Conservation (phyloP, 805 yeast species). For the Yarrowia bubula region DNA sequence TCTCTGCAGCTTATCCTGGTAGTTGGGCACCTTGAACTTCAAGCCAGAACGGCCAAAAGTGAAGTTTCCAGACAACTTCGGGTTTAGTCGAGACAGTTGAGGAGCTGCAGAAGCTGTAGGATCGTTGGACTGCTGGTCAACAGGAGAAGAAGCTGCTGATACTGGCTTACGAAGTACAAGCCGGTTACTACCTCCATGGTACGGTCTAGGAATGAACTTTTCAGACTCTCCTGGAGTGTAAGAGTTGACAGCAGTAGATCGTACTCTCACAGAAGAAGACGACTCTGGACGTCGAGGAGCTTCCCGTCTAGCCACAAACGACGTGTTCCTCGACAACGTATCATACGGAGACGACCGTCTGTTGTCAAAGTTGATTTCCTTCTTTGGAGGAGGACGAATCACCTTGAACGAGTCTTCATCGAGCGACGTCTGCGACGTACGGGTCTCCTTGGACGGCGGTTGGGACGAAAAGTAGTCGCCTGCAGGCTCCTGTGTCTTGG, state of each 20-base stretch:
- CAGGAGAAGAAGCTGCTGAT: not conserved
- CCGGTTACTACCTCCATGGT: constrained; percentile 32
- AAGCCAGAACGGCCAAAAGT: constrained; percentile 20
- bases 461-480: constrained; percentile 1
- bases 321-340: constrained; percentile 40
- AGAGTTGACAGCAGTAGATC: constrained; percentile 27
- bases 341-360: constrained; percentile 72
- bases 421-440: not conserved
- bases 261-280: constrained; percentile 29
- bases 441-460: not conserved
- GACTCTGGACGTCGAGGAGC: constrained; percentile 44
- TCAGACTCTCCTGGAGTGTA: constrained; percentile 35
- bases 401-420: constrained; percentile 55
- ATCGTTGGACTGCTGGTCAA: constrained; percentile 2
- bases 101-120: not conserved
- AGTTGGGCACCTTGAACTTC: constrained; percentile 25
- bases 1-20: constrained; percentile 2
- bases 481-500: constrained; percentile 28
- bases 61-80: constrained; percentile 10
- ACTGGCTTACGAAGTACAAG: constrained; percentile 34
- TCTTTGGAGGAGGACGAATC: constrained; percentile 55
- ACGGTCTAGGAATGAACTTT: constrained; percentile 35
- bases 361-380: constrained; percentile 78
- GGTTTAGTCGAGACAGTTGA: not conserved
- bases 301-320: constrained; percentile 63